Evolutionary conservation across 2,329 filamentous ascomycete species (phyloP), one percentile per base, ranked within the genome.

Genomic region (Lomentospora prolificans): DNA sequence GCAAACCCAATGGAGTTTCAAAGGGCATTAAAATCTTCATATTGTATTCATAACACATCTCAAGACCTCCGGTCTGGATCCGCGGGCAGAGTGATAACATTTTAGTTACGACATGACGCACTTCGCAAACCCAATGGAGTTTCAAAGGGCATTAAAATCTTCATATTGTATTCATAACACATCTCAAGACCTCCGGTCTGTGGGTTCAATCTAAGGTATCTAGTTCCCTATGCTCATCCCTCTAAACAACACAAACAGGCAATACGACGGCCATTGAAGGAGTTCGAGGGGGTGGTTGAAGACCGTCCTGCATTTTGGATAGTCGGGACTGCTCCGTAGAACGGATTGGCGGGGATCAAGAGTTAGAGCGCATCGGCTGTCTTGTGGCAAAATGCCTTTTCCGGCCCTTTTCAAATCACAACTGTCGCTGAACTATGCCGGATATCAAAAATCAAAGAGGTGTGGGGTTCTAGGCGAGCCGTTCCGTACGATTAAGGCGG

Each of bases 11-110:
- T n/a, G n/a, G n/a, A n/a, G n/a, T n/a, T n/a, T n/a, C n/a, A n/a
- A n/a, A 25, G 22, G 44, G 10, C 44, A 48, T 48, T 48, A 48
- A 48, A 48, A 17, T 48, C 22, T 48, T 48, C 44, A 48, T 25
- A 9, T 48, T 48, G 44, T 27, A 48, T 48, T 48, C 44, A 48
- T 48, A 17, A 48, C 44, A 48, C 44, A 48, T 48, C 44, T 48
- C 44, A 48, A 25, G 24, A 22, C 44, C 44, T 19, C 22, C 44
- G 22, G 19, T 25, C 22, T 48, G 17, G n/a, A n/a, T n/a, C n/a
- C n/a, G n/a, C n/a, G n/a, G n/a, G n/a, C n/a, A n/a, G n/a, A n/a
- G n/a, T n/a, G n/a, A n/a, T n/a, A n/a, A n/a, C n/a, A n/a, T n/a
- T n/a, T n/a, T n/a, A n/a, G n/a, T n/a, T n/a, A n/a, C n/a, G n/a